phyloP scores from a whole-genome alignment of 306 rosid genomes.

The Trifolium repens region DNA sequence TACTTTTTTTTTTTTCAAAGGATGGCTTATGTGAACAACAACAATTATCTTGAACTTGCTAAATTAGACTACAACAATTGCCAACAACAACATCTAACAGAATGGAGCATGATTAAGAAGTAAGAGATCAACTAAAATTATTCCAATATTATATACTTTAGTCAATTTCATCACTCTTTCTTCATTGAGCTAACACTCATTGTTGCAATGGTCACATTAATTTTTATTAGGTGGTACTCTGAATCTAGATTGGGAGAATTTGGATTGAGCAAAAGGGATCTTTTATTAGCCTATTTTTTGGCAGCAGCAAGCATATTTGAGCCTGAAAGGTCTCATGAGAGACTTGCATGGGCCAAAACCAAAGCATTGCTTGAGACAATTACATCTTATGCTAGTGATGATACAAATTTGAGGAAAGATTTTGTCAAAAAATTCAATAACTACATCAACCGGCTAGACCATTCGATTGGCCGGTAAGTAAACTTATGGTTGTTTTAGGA shows the following conservation, averaged over 20 bases:
- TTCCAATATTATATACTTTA: too few relatives aligned
- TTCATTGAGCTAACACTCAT: neutral
- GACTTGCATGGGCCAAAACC: constrained; percentile 86
- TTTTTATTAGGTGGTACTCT: constrained; percentile 70
- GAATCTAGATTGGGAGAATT: constrained; percentile 62
- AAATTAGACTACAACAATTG: constrained; percentile 86
- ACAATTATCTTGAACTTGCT: constrained; percentile 79
- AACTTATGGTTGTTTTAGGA: too few relatives aligned
- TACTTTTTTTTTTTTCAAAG: constrained; percentile 43
- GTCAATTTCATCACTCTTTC: neutral
- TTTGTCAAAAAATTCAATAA: constrained; percentile 56
- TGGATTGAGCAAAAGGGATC: constrained; percentile 65
- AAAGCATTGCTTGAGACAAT: constrained; percentile 57
- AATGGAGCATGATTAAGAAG: constrained; percentile 78
- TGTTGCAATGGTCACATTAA: neutral
- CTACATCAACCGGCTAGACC: constrained; percentile 27
- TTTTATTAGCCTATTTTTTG: constrained; percentile 70
- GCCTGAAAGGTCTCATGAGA: constrained; percentile 67
- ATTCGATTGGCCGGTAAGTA: constrained; percentile 47
- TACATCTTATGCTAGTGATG: constrained; percentile 47
- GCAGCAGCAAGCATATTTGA: constrained; percentile 79
- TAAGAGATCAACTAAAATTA: constrained; percentile 30
- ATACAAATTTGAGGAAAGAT: constrained; percentile 44
- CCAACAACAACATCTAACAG: constrained; percentile 69
- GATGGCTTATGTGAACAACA: constrained; percentile 77